Evolutionary conservation across 2,329 filamentous ascomycete genomes (phyloP).

Genomic region (Pseudomassariella vexata): DNA sequence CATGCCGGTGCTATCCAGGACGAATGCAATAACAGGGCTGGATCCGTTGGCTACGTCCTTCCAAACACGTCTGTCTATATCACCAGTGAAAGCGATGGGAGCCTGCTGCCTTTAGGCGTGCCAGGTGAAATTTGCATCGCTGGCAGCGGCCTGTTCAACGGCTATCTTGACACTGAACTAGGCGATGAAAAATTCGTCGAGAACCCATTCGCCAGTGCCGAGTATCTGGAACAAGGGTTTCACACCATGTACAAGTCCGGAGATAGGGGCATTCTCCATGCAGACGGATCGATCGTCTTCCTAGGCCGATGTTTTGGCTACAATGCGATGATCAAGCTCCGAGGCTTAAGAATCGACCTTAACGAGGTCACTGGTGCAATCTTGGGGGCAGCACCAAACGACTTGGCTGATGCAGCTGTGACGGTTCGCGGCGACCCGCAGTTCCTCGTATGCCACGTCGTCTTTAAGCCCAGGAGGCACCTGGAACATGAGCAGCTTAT

Average conservation of each 20-base stretch:
- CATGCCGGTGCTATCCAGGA: background rate
- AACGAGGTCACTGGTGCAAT: slow-evolving; percentile 25
- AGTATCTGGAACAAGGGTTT: slow-evolving; percentile 6
- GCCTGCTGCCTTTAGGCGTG: slow-evolving; percentile 30
- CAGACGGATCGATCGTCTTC: slow-evolving; percentile 29
- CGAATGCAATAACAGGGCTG: too few species aligned
- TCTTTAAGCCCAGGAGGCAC: too few species aligned
- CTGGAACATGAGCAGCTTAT: slow-evolving; percentile 10
- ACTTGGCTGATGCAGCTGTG: slow-evolving; percentile 9
- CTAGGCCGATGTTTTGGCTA: slow-evolving; percentile 29
- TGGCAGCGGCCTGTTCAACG: slow-evolving; percentile 27
- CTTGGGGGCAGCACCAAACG: slow-evolving; percentile 6
- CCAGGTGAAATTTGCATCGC: slow-evolving; percentile 36
- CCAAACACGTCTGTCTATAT: slow-evolving; percentile 25
- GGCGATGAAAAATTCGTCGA: slow-evolving; percentile 2
- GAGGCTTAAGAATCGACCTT: slow-evolving; percentile 28
- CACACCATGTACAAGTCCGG: slow-evolving; percentile 26
- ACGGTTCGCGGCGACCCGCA: slow-evolving; percentile 8
- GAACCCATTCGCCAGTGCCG: background rate
- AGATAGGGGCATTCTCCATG: slow-evolving; percentile 30
- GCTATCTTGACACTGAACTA: slow-evolving; percentile 24
- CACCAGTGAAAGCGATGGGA: slow-evolving; percentile 28
- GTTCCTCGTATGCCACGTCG: slow-evolving; percentile 22
- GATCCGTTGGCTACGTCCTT: too few species aligned
- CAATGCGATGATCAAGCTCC: slow-evolving; percentile 29